These are phyloP conservation scores for Pleomassaria siparia DNA, from an alignment of 2,329 filamentous ascomycete genomes.

Conservation along the genomic window DNA sequence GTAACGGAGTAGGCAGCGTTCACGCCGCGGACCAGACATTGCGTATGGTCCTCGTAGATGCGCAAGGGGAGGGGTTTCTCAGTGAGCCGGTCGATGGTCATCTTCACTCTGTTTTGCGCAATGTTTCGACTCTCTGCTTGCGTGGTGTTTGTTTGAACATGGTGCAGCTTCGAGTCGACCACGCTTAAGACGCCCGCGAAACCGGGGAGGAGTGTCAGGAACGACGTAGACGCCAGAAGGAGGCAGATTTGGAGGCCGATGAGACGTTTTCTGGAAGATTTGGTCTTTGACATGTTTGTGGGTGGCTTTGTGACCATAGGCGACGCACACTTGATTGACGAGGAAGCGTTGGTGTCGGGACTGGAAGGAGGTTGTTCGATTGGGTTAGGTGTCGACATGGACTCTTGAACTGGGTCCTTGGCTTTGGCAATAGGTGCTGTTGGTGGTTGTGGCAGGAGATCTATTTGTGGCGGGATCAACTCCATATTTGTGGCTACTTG, in stretches of 20 bases:
- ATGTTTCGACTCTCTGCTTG: neutral
- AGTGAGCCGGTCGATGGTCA: neutral
- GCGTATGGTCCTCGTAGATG: slow-evolving; percentile 19
- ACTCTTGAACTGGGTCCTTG: neutral
- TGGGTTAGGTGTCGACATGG: too few species aligned
- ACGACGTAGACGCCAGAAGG: slow-evolving; percentile 9
- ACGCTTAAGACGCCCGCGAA: slow-evolving; percentile 4
- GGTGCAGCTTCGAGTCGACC: neutral
- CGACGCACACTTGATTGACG: too few species aligned
- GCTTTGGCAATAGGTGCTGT: neutral
- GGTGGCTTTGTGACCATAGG: too few species aligned
- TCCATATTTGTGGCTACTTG: neutral
- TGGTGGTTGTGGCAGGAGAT: neutral
- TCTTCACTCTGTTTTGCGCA: neutral
- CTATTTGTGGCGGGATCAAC: neutral
- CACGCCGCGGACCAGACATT: slow-evolving; percentile 29
- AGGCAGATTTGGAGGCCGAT: slow-evolving; percentile 9
- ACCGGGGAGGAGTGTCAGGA: slow-evolving; percentile 1
- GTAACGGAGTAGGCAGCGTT: slow-evolving; percentile 13
- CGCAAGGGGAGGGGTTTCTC: neutral
- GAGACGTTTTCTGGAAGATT: slow-evolving; percentile 8
- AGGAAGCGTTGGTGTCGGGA: too few species aligned
- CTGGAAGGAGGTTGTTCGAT: too few species aligned
- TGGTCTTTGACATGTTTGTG: neutral
- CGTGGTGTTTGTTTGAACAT: neutral